Conservation (phyloP, 1,284 basidiomycete genomes). For the Ceratobasidium sp. region DNA sequence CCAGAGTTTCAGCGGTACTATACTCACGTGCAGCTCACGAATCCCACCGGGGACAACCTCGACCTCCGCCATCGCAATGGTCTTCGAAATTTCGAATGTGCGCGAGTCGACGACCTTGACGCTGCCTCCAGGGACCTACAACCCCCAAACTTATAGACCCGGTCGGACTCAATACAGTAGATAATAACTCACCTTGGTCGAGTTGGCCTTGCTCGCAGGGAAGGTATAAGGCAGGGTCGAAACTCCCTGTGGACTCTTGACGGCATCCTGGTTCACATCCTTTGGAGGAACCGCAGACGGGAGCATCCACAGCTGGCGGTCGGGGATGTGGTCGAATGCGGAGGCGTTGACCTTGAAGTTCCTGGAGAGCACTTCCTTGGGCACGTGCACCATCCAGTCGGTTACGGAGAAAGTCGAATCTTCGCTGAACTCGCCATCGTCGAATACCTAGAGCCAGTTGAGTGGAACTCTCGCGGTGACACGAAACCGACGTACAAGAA, state of each 20-base stretch:
- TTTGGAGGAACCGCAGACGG: slow-evolving; percentile 17
- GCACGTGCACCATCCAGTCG: slow-evolving; percentile 66
- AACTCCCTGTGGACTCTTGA: slow-evolving; percentile 66
- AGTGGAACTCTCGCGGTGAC: slow-evolving; percentile 16
- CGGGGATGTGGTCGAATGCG: slow-evolving; percentile 57
- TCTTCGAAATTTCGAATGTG: slow-evolving; percentile 32
- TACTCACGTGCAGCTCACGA: slow-evolving; percentile 70
- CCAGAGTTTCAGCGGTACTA: slow-evolving; percentile 24
- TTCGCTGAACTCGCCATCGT: slow-evolving; percentile 62
- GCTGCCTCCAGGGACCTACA: slow-evolving; percentile 16
- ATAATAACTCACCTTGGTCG: slow-evolving; percentile 57
- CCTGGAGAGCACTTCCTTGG: slow-evolving; percentile 66
- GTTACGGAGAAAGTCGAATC: slow-evolving; percentile 70
- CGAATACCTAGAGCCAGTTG: slow-evolving; percentile 65
- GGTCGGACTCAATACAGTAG: no score
- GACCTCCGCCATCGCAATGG: slow-evolving; percentile 35
- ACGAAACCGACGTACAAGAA: slow-evolving; percentile 64
- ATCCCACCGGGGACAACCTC: slow-evolving; percentile 9
- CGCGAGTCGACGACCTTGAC: slow-evolving; percentile 39
- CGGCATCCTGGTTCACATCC: slow-evolving; percentile 53
- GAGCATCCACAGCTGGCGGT: slow-evolving; percentile 55
- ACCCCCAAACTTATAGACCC: not conserved
- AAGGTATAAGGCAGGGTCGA: slow-evolving; percentile 69
- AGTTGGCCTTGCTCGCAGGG: slow-evolving; percentile 65
- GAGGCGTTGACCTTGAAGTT: slow-evolving; percentile 43